Percentiles rank a stretch among this genome's conserved stretches.
Conservation (phyloP, 2,329 filamentous ascomycete genomes). For the Lachnellula hyalina region DNA sequence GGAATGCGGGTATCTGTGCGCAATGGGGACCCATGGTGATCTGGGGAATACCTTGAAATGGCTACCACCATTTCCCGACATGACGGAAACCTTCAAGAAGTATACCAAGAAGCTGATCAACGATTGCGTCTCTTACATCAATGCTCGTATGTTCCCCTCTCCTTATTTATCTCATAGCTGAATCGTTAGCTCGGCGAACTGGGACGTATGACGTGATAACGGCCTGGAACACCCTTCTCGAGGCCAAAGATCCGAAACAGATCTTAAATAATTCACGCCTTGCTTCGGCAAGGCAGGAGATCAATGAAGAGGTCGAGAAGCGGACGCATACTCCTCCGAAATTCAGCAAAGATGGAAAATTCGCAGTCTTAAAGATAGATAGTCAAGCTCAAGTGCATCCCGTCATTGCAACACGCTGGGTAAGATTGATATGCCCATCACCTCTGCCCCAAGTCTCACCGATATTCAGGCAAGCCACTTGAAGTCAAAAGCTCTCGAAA, state of each 20-base stretch:
- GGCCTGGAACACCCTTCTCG: constrained; percentile 54
- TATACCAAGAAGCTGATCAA: constrained; percentile 59
- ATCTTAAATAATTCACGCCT: constrained; percentile 46
- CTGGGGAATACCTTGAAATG: constrained; percentile 61
- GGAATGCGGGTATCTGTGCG: constrained; percentile 55
- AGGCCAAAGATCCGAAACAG: constrained; percentile 44
- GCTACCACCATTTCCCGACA: constrained; percentile 61
- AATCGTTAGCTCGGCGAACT: constrained; percentile 45
- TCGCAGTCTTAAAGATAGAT: constrained; percentile 58
- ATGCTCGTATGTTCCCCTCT: constrained; percentile 41
- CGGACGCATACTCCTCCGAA: constrained; percentile 58
- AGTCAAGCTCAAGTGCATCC: constrained; percentile 60
- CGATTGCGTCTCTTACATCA: constrained; percentile 57
- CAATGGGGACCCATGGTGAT: constrained; percentile 62
- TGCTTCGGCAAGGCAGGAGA: constrained; percentile 49
- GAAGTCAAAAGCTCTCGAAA: constrained; percentile 52
- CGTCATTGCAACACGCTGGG: constrained; percentile 62
- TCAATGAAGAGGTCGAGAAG: constrained; percentile 55
- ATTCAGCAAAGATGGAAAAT: constrained; percentile 56
- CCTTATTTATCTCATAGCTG: neutral
- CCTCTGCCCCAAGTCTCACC: neutral
- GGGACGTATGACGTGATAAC: constrained; percentile 53
- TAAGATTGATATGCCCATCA: neutral
- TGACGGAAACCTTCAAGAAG: constrained; percentile 53
- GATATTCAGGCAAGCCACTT: constrained; percentile 45